Base-by-base conservation (phyloP, 805 yeast species). In the Wickerhamomyces bovis region DNA sequence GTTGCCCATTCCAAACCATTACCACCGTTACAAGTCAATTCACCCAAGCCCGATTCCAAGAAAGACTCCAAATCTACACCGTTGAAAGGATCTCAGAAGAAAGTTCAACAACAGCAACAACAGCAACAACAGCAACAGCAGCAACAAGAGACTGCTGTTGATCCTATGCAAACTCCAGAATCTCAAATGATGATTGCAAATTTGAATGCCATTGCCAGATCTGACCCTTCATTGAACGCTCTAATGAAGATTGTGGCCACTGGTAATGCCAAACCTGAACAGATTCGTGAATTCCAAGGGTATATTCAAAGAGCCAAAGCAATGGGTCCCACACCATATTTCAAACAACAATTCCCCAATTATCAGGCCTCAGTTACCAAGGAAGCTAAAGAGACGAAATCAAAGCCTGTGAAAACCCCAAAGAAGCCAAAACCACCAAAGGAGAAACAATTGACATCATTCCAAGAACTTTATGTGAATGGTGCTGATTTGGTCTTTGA, bases 181-280 rank as follows among this genome's bases (percentile, higher is more conserved):
- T 84, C 85, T 57, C 83, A 84, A 38, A 78, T 84, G 51, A 88
- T 92, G 86, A 89, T 92, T 54, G 80, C 85, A 4, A 86, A 89
- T 55, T 73, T 92, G 58, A 90, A 90, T 58, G 72, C 84, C 1
- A 81, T 92, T 65, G 97, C 97, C 0, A 75, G 84, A 38, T 71
- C 73, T 5, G 95, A 89, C 57, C 73, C 79, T 0, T 73, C 81
- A 5, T 65, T 92, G 43, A 84, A 81, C 52, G 66, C 75, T 1
- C 67, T 92, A 44, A 89, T 92, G 97, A 81, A 83, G 51, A 76
- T 75, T 6, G 97, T 92, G 2, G 97, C 98, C 0, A 76, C 83
- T 46, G 96, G 96, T 5, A 73, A 71, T 21, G 96, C 97, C 0
- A 63, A 80, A 1, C 76, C 78, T 6, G 81, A 75, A 7, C 92